Evolutionary conservation across 345 rosid species (phyloP), one percentile per base, ranked within the genome.

Genomic region (Angophora floribunda): DNA sequence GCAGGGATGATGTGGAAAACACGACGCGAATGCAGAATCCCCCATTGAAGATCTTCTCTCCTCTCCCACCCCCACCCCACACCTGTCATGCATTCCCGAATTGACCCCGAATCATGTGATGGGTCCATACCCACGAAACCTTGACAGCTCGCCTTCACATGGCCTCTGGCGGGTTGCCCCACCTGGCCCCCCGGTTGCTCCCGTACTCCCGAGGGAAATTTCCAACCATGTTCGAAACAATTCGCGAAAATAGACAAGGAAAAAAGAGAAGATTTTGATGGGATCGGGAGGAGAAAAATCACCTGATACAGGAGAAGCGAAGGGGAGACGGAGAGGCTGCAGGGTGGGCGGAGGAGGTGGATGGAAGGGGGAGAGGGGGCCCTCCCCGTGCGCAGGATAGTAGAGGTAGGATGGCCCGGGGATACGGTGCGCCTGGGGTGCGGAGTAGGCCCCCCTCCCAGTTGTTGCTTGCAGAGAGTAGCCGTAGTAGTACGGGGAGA

Each of bases 401-500:
- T 94, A 94, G 82, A 94, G 89, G 91, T 90, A 94, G 36, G 95
- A 87, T 15, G 93, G 93, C 49, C 89, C 86, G 10, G 93, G 92
- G 50, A 91, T 80, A 3, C 93, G 95, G 45, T 87, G 94, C 57
- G 91, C 88, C 87, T 82, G 94, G 61, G 90, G 87, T 87, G 91
- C 87, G 52, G 94, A 88, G 89, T 92, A 89, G 84, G 93, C 87
- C 87, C 95, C 94, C 90, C 95, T 52, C 67, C 84, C 85, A 32
- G 95, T 92, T 36, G 41, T 28, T 21, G 61, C 61, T 91, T 94
- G 97, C 91, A 94, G 87, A 21, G 97, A 92, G 85, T 95, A 96
- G 24, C 97, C 95, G 75, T 93, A 96, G 89, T 93, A 97, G 88
- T 92, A 93, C 9, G 97, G 94, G 86, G 93, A 70, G 61, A 88